Conservation (phyloP, 1,284 basidiomycete species). For the Irpex sp. region DNA sequence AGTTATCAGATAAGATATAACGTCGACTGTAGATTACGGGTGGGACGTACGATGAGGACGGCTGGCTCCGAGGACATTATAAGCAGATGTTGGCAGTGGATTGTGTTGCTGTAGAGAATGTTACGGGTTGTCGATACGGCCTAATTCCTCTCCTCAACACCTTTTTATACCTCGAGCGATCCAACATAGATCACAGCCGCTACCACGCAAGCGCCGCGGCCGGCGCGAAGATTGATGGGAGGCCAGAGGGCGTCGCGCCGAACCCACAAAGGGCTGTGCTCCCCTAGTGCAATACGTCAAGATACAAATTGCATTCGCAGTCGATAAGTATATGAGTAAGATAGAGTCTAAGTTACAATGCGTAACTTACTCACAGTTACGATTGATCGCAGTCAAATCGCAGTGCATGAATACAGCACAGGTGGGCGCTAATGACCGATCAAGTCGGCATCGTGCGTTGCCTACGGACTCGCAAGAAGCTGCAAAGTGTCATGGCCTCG, state of each 20-base stretch:
- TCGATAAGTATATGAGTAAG: background rate
- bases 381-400: no score
- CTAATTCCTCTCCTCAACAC: background rate
- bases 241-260: background rate
- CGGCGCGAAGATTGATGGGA: background rate
- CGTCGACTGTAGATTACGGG: background rate
- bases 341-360: background rate
- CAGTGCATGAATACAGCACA: background rate
- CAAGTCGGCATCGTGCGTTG: background rate
- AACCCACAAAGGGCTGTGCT: background rate
- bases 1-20: background rate
- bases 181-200: background rate
- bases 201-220: background rate
- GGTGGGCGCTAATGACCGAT: background rate
- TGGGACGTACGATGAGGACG: conserved; percentile 5
- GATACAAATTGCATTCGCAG: background rate
- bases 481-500: no score
- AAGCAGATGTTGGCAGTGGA: background rate
- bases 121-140: background rate
- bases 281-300: background rate
- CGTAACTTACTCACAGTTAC: background rate
- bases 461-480: background rate
- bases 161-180: background rate
- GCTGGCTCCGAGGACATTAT: background rate
- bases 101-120: background rate